These are phyloP conservation scores for Cytidiella melzeri DNA, from an alignment of 768 basidiomycete genomes.

Conservation along the genomic window DNA sequence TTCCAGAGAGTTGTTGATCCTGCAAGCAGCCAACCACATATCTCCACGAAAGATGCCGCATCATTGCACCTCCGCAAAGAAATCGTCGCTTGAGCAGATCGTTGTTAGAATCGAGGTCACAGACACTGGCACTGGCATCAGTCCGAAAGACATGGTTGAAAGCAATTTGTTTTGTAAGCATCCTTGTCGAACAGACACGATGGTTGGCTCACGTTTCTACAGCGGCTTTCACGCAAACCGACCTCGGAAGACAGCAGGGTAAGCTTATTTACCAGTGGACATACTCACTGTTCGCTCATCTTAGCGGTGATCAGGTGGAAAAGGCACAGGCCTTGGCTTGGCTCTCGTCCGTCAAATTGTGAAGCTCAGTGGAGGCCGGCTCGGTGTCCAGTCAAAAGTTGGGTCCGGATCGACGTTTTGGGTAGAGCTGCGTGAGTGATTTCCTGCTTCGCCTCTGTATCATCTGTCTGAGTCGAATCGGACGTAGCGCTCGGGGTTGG, in stretches of 20 bases:
- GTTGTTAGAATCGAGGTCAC: conserved; percentile 78
- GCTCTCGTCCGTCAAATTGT: conserved; percentile 50
- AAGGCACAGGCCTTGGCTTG: conserved; percentile 49
- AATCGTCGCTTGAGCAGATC: conserved; percentile 46
- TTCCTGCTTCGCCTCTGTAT: too few species aligned
- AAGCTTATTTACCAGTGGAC: too few species aligned
- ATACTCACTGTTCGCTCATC: neutral
- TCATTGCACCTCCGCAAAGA: conserved; percentile 37
- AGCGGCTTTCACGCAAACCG: conserved; percentile 78
- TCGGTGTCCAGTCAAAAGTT: conserved; percentile 37
- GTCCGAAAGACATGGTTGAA: conserved; percentile 58
- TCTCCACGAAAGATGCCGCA: too few species aligned
- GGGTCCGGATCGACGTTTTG: conserved; percentile 80
- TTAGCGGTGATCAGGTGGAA: conserved; percentile 27
- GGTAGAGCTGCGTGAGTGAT: conserved; percentile 81
- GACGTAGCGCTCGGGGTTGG: conserved; percentile 53
- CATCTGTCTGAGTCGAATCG: conserved; percentile 85
- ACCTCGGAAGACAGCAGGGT: conserved; percentile 66
- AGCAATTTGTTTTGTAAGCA: conserved; percentile 63
- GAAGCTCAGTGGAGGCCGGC: conserved; percentile 40
- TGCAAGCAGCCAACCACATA: too few species aligned
- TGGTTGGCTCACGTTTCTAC: neutral
- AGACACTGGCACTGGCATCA: conserved; percentile 66
- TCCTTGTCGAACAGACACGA: neutral
- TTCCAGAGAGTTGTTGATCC: too few species aligned